These are phyloP conservation scores for Talaromyces sp. DNA, from an alignment of 2,329 filamentous ascomycete genomes.

Conservation along the genomic window DNA sequence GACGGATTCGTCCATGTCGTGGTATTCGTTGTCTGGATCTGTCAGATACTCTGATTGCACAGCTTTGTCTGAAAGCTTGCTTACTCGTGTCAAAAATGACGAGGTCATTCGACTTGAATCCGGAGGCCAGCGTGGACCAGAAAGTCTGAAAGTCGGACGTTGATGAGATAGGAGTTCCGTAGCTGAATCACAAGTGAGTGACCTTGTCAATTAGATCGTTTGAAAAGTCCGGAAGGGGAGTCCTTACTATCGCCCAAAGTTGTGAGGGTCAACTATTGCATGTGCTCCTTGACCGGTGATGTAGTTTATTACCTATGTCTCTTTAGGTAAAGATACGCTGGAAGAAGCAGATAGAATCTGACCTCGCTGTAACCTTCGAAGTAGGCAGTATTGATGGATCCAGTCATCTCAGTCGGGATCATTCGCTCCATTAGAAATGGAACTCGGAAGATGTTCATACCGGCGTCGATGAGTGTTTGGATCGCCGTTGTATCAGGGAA, in stretches of 20 bases:
- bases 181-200: background rate
- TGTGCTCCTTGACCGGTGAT: conserved; percentile 48
- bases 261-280: conserved; percentile 59
- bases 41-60: too few relatives aligned
- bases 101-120: conserved; percentile 52
- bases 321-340: background rate
- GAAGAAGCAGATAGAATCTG: background rate
- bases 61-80: conserved; percentile 34
- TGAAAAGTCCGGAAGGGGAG: background rate
- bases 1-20: conserved; percentile 58
- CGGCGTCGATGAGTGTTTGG: conserved; percentile 24
- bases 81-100: conserved; percentile 49
- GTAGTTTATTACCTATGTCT: conserved; percentile 30
- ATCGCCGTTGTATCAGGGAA: background rate
- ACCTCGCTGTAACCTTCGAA: conserved; percentile 26
- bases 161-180: conserved; percentile 49
- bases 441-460: conserved; percentile 58
- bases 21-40: conserved; percentile 57
- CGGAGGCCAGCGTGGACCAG: conserved; percentile 54
- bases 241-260: conserved; percentile 48
- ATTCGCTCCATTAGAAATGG: conserved; percentile 56
- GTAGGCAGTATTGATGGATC: conserved; percentile 39
- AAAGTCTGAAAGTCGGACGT: conserved; percentile 53
- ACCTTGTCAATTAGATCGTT: background rate
- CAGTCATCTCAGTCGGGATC: background rate